Evolutionary conservation across 73 alveolate genomes (phyloP).

Genomic region (Paramecium sonneborni): DNA sequence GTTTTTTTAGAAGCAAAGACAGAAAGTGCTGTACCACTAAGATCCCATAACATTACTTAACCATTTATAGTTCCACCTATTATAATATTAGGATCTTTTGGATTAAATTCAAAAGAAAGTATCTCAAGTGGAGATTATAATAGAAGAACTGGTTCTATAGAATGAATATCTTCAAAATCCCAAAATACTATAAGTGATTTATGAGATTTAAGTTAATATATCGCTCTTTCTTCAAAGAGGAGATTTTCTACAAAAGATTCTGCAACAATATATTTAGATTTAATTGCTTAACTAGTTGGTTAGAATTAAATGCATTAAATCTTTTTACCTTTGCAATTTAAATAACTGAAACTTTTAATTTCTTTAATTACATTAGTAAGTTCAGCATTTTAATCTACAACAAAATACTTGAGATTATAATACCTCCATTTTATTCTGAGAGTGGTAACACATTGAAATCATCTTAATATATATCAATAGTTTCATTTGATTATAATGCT

Average conservation of each 20-base stretch:
- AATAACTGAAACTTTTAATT: conserved; percentile 62
- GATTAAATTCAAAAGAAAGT: conserved; percentile 79
- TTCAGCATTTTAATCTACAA: conserved; percentile 50
- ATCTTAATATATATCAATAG: conserved; percentile 95
- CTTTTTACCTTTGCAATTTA: conserved; percentile 77
- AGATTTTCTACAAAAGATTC: conserved; percentile 82
- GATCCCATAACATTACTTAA: conserved; percentile 84
- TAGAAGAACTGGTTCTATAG: conserved; percentile 73
- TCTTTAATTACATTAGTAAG: conserved; percentile 67
- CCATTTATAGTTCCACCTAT: conserved; percentile 90
- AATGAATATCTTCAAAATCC: conserved; percentile 66
- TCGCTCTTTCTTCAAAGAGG: conserved; percentile 80
- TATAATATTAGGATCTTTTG: conserved; percentile 76
- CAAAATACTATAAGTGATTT: conserved; percentile 59
- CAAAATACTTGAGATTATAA: background rate
- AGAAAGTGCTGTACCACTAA: conserved; percentile 49
- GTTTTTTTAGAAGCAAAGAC: conserved; percentile 63
- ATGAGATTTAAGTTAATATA: conserved; percentile 61
- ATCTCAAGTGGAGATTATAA: conserved; percentile 86
- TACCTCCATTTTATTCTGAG: conserved; percentile 75
- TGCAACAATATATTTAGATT: conserved; percentile 77
- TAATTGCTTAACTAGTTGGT: conserved; percentile 66
- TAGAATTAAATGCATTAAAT: conserved; percentile 83
- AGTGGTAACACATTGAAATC: conserved; percentile 90
- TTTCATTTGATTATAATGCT: conserved; percentile 96